phyloP scores from a whole-genome alignment of 768 basidiomycete genomes.

The Mycena kentingensis region DNA sequence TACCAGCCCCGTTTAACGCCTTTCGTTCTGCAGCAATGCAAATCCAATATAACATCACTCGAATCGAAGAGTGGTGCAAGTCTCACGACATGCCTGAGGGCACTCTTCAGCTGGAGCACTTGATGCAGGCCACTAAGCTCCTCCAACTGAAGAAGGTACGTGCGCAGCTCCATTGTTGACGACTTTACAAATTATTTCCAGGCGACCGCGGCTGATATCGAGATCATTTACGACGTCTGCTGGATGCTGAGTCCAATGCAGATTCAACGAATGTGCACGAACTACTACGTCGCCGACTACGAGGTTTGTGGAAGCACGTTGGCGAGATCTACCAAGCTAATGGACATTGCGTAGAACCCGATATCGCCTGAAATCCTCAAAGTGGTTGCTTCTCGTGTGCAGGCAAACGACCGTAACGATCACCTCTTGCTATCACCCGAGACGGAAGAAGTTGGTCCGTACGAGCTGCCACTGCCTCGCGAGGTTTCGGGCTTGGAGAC shows the following conservation, averaged over 20 bases:
- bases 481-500: constrained; percentile 97
- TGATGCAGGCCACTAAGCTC: constrained; percentile 99
- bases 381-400: constrained; percentile 93
- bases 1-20: not conserved
- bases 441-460: constrained; percentile 95
- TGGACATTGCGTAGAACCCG: constrained; percentile 63
- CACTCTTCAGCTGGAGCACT: constrained; percentile 92
- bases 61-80: constrained; percentile 99
- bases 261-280: constrained; percentile 98
- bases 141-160: constrained; percentile 94
- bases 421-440: constrained; percentile 95
- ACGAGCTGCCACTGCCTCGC: constrained; percentile 89
- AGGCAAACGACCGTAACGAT: constrained; percentile 95
- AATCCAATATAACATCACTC: constrained; percentile 99
- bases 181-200: constrained; percentile 32
- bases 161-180: not conserved
- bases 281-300: constrained; percentile 99
- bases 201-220: constrained; percentile 93
- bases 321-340: not conserved
- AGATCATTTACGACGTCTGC: constrained; percentile 99
- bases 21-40: constrained; percentile 79
- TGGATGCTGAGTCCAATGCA: constrained; percentile 99
- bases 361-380: constrained; percentile 97
- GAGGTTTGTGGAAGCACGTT: constrained; percentile 69
- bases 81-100: constrained; percentile 99